Base-by-base conservation (phyloP, 116 monocot genomes). In the Trichopus zeylanicus region DNA sequence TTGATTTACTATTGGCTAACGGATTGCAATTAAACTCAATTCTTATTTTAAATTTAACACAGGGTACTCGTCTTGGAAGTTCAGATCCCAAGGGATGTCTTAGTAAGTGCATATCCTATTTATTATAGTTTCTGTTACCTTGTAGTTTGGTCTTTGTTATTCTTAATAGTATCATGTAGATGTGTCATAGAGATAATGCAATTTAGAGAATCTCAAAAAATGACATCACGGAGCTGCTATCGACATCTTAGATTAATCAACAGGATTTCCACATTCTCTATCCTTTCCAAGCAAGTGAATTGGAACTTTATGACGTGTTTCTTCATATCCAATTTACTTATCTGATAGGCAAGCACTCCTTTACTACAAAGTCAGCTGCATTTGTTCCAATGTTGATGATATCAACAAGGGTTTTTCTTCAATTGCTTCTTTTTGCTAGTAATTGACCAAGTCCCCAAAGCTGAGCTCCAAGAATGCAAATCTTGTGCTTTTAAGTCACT, bases 1-100 rank as follows among this genome's bases (percentile, higher is more conserved):
- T 33, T 33, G 8, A 33, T 42, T 13, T 16, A 42, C n/a, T 42
- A 42, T 42, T 42, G 42, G 42, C 13, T 13, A 42, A 42, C 18
- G n/a, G 42, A 15, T 42, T 42, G 13, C 42, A 1, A 42, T 42
- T 3, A 12, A 16, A n/a, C 1, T 42, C 42, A 42, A n/a, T 42
- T 42, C n/a, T 42, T 42, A 2, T 18, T 42, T 13, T n/a, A 42
- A 13, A 42, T 42, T 42, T 3, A 12, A 38, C 42, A 42, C 80
- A 95, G 95, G 95, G 95, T 5, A 95, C 95, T 54, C 80, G 95
- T 3, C 84, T 95, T 69, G 95, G 95, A 55, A 95, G 90, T 67
- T 95, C 90, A 71, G 95, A 95, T 66, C 95, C 90, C 9, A 95
- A 95, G 67, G 95, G 95, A 62, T 95, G 95, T 65, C 90, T 90